phyloP scores from a whole-genome alignment of 2,329 filamentous ascomycete genomes.

The Phyllosticta citribraziliensis region DNA sequence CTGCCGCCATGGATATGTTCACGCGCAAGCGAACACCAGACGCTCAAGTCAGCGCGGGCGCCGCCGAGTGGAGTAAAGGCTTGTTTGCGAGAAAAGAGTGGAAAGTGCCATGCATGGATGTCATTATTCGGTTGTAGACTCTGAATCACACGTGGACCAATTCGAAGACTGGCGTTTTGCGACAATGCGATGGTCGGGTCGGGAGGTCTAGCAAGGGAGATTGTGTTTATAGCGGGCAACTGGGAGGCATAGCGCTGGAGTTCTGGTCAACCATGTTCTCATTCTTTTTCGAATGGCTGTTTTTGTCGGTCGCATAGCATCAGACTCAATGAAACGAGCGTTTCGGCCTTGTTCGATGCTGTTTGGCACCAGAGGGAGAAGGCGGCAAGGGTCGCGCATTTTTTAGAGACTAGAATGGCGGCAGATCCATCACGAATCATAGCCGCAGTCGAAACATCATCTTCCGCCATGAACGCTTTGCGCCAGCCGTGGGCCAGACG shows the following conservation, averaged over 20 bases:
- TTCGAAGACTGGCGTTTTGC: not conserved
- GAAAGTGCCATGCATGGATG: constrained; percentile 83
- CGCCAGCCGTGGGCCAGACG: not conserved
- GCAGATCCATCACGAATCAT: no score
- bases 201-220: not conserved
- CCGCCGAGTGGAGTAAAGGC: constrained; percentile 40
- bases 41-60: constrained; percentile 11
- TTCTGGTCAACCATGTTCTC: not conserved
- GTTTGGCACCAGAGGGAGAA: not conserved
- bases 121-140: constrained; percentile 62
- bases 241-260: constrained; percentile 9
- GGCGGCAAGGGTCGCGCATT: not conserved
- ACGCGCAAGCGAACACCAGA: constrained; percentile 23
- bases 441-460: not conserved
- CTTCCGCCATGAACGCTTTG: constrained; percentile 1
- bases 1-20: constrained; percentile 55
- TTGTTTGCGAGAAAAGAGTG: constrained; percentile 76
- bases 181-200: not conserved
- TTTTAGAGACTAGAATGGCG: not conserved
- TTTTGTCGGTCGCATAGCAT: not conserved
- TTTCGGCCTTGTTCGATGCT: not conserved
- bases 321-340: not conserved
- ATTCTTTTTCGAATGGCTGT: not conserved
- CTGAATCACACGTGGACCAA: no score
- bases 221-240: not conserved